These are phyloP conservation scores for Senna siamea DNA, from an alignment of 306 rosid genomes.

Conservation along the genomic window DNA sequence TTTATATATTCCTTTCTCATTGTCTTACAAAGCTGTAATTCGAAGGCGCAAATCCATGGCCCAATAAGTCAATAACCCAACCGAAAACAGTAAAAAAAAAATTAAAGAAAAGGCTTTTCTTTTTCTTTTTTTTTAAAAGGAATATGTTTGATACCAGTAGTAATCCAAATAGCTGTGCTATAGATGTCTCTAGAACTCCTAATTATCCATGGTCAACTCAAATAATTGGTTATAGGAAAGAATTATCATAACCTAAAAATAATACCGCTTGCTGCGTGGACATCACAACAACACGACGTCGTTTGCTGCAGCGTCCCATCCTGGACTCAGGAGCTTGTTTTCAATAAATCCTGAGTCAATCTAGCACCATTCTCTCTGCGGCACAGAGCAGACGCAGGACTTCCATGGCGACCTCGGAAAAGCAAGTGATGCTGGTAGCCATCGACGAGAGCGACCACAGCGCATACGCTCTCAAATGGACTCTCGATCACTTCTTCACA, in stretches of 20 bases:
- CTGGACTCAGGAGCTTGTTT: not conserved
- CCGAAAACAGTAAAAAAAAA: no score
- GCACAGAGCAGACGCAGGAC: not conserved
- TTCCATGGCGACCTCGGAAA: conserved; percentile 55
- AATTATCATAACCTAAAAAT: no score
- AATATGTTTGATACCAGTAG: no score
- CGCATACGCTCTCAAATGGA: conserved; percentile 61
- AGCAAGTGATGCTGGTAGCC: conserved; percentile 69
- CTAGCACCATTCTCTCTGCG: not conserved
- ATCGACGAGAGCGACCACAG: conserved; percentile 79
- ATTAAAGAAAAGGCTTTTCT: no score
- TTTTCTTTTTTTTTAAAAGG: no score
- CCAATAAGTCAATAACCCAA: no score
- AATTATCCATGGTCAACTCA: not conserved
- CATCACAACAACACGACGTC: not conserved
- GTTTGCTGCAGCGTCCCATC: not conserved
- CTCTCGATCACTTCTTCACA: conserved; percentile 60
- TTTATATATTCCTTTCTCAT: no score
- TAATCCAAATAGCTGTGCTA: not conserved
- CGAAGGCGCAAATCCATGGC: no score
- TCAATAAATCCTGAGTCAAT: not conserved
- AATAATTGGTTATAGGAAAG: not conserved
- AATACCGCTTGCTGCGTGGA: not conserved
- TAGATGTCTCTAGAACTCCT: not conserved
- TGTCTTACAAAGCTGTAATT: no score